These are phyloP conservation scores for Thermothielavioides terrestris DNA, from an alignment of 495 filamentous ascomycete species.

Conservation along the genomic window DNA sequence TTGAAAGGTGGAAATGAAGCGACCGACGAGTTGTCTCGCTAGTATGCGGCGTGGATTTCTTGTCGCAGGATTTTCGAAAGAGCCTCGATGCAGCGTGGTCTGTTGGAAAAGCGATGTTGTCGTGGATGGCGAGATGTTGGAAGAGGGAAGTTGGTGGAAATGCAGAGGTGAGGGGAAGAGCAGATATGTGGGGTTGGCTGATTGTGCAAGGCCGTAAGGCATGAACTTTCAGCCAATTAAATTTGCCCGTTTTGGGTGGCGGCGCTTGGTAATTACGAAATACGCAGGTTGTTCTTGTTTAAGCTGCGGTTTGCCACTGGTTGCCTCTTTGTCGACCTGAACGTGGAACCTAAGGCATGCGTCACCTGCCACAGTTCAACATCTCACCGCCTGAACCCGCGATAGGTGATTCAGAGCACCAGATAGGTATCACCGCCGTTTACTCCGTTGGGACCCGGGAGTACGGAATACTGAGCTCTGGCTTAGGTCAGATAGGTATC, in stretches of 20 bases:
- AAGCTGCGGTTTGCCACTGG: not conserved
- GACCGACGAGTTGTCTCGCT: slow-evolving; percentile 40
- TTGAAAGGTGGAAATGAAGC: slow-evolving; percentile 30
- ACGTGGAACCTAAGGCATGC: not conserved
- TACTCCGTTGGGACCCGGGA: too few relatives aligned
- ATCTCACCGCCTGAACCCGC: not conserved
- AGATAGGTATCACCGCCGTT: too few relatives aligned
- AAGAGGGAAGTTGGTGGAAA: slow-evolving; percentile 16
- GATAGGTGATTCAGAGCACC: too few relatives aligned
- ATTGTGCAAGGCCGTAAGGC: slow-evolving; percentile 21
- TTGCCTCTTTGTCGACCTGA: slow-evolving; percentile 4
- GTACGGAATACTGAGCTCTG: too few relatives aligned
- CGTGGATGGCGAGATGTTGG: slow-evolving; percentile 21
- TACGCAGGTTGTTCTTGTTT: too few relatives aligned
- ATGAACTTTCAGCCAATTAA: slow-evolving; percentile 11
- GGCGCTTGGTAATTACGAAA: not conserved
- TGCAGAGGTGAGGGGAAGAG: slow-evolving; percentile 19
- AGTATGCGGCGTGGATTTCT: slow-evolving; percentile 6
- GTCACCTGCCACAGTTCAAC: not conserved
- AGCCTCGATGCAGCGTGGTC: not conserved
- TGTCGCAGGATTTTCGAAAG: slow-evolving; percentile 1
- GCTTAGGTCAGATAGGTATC: too few relatives aligned
- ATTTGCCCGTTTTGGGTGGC: not conserved
- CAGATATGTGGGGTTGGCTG: slow-evolving; percentile 13
- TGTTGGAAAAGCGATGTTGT: slow-evolving; percentile 16